Evolutionary conservation across 2,329 filamentous ascomycete species (phyloP).

Genomic region (Sporothrix mexicana): DNA sequence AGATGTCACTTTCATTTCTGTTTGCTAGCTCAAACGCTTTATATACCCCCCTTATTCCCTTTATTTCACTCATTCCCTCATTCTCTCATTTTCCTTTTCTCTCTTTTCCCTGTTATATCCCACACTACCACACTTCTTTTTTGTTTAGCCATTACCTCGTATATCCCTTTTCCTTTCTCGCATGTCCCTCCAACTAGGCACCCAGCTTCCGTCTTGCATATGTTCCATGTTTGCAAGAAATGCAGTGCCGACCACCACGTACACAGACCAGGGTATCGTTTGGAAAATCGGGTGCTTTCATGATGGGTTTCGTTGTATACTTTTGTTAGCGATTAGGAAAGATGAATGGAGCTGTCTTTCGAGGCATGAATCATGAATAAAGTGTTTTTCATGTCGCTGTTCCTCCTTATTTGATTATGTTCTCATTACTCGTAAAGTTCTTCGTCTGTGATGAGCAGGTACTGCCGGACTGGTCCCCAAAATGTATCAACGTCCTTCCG

Average conservation of each 20-base stretch:
- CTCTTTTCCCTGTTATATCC: neutral
- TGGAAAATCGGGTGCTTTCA: slow-evolving; percentile 5
- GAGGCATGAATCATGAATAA: neutral
- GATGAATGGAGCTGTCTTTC: slow-evolving; percentile 17
- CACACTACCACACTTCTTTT: slow-evolving; percentile 17
- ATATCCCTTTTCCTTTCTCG: neutral
- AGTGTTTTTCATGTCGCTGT: neutral
- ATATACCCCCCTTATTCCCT: slow-evolving; percentile 35
- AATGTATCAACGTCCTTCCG: slow-evolving; percentile 11
- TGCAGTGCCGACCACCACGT: neutral
- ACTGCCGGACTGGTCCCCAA: slow-evolving; percentile 30
- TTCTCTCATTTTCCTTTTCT: neutral
- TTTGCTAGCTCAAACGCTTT: slow-evolving; percentile 4
- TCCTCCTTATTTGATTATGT: neutral
- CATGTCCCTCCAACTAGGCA: neutral
- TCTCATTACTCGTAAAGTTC: slow-evolving; percentile 28
- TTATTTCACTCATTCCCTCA: neutral
- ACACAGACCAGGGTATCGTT: slow-evolving; percentile 1
- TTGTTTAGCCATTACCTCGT: neutral
- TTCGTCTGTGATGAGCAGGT: slow-evolving; percentile 30
- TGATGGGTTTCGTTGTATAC: slow-evolving; percentile 8
- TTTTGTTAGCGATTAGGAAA: slow-evolving; percentile 30
- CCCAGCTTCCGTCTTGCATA: neutral
- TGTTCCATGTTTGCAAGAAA: neutral
- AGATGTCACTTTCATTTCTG: neutral